A percentile compares a stretch with the other conserved stretches of the same genome.
Evolutionary conservation across 2,329 filamentous ascomycete genomes (phyloP).

Genomic region (Chaetomium strumarium): DNA sequence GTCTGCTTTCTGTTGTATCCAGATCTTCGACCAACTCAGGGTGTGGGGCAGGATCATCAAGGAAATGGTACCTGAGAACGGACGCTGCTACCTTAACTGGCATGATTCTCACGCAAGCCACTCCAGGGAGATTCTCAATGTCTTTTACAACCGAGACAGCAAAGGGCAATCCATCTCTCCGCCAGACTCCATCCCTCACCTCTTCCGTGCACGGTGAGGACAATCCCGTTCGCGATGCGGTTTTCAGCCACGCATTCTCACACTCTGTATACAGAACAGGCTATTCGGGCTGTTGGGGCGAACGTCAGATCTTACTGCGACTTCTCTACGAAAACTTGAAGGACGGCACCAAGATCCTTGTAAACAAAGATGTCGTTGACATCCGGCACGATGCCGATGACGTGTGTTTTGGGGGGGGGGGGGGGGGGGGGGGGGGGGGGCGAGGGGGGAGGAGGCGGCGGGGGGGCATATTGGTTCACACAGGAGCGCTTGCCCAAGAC

Average conservation of each 20-base stretch:
- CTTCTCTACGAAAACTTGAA: conserved; percentile 29
- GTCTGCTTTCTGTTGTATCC: not conserved
- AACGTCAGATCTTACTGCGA: conserved; percentile 32
- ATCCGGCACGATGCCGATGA: conserved; percentile 22
- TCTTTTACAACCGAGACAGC: conserved; percentile 20
- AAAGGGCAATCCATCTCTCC: conserved; percentile 19
- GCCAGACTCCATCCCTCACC: conserved; percentile 19
- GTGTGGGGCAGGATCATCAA: conserved; percentile 23
- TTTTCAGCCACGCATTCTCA: not conserved
- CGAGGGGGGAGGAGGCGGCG: too few relatives aligned
- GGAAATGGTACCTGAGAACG: conserved; percentile 15
- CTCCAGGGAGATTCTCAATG: conserved; percentile 16
- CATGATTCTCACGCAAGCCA: not conserved
- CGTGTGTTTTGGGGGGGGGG: too few relatives aligned
- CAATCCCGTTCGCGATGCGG: not conserved
- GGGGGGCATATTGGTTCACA: conserved; percentile 17
- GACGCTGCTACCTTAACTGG: not conserved
- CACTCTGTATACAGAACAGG: conserved; percentile 18
- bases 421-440: too few relatives aligned
- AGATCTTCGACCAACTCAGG: conserved; percentile 31
- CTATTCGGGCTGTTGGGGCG: conserved; percentile 26
- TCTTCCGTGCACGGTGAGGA: conserved; percentile 7
- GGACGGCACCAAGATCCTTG: conserved; percentile 26
- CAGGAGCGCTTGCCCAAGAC: conserved; percentile 13
- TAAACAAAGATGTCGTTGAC: conserved; percentile 25